Evolutionary conservation across 495 filamentous ascomycete species (phyloP), one percentile per base, ranked within the genome.

Genomic region (Aspergillus carlsbadensis): DNA sequence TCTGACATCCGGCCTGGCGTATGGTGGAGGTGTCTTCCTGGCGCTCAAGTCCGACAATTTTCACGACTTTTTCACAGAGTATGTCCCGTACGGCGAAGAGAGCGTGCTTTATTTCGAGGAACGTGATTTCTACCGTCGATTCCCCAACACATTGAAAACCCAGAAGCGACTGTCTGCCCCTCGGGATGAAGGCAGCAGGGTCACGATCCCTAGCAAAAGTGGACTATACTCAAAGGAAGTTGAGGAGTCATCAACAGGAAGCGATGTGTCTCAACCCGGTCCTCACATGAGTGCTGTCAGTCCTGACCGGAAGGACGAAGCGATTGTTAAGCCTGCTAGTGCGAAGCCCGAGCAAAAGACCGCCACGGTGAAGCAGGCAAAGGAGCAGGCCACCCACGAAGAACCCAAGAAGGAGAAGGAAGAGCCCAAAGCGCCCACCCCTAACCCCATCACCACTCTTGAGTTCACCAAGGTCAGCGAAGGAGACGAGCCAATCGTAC

Each of bases 51-150:
- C 86, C 59, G 94, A 98, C 76, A 96, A 93, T 71, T 97, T 97
- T 80, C 95, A 98, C 69, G 94, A 98, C 67, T 96, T 98, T 76
- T 98, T 98, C 77, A 98, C 95, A 41, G 92, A 96, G 73, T 98
- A 94, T 70, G 73, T 98, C 6, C 94, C 94, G 2, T 96, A 90
- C 56, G 95, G 93, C 50, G 94, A 98, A 74, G 89, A 96, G 62
- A 86, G 86, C 14, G 94, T 98, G 22, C 83, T 95, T n/a, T 98
- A 96, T 74, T 89, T 98, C 56, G 94, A 98, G 74, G 94, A 98
- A 73, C 84, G 89, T 41, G 92, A 96, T 70, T 97, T 95, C 73
- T 85, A 89, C 62, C 90, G 87, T 70, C 85, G 93, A 18, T 97
- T 96, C 77, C 93, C 92, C 31, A 85, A 86, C 57, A 81, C 86